phyloP scores from a whole-genome alignment of 768 basidiomycete species.

The Amylocystis lapponica region DNA sequence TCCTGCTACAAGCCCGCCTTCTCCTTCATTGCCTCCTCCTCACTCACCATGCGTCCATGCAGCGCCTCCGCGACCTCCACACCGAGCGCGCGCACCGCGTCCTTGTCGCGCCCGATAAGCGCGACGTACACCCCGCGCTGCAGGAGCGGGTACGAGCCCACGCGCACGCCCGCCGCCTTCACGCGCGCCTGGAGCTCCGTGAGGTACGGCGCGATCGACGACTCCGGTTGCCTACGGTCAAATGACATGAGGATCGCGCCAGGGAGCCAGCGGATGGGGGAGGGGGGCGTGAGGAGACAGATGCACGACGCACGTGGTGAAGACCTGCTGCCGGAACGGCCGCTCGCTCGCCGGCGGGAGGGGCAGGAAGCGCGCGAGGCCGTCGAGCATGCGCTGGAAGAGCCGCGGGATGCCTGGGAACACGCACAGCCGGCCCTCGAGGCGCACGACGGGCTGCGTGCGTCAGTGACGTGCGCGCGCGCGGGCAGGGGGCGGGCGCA shows the following conservation, averaged over 20 bases:
- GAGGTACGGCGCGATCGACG: constrained; percentile 82
- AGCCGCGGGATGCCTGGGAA: constrained; percentile 88
- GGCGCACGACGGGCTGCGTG: constrained; percentile 73
- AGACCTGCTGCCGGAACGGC: constrained; percentile 76
- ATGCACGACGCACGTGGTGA: constrained; percentile 57
- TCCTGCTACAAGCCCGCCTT: constrained; percentile 17
- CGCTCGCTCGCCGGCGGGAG: constrained; percentile 71
- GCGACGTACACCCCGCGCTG: constrained; percentile 58
- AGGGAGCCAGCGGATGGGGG: too few relatives aligned
- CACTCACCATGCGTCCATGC: constrained; percentile 53
- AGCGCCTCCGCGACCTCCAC: constrained; percentile 57
- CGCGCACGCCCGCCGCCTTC: constrained; percentile 67
- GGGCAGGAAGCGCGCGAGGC: constrained; percentile 66
- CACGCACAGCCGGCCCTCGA: constrained; percentile 82
- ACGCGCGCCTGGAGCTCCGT: constrained; percentile 72
- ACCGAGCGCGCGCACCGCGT: constrained; percentile 48
- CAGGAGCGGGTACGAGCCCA: constrained; percentile 72
- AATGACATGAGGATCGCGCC: constrained; percentile 1
- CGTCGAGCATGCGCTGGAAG: constrained; percentile 77
- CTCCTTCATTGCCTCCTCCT: constrained; percentile 54
- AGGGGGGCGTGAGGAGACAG: constrained; percentile 10
- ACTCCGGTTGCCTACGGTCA: constrained; percentile 61
- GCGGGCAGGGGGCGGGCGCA: constrained; percentile 29
- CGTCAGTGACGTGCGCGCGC: background rate
- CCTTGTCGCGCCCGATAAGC: constrained; percentile 43